Evolutionary conservation across 148 eudicot species (phyloP).

Genomic region (Salicornia ramosissima): DNA sequence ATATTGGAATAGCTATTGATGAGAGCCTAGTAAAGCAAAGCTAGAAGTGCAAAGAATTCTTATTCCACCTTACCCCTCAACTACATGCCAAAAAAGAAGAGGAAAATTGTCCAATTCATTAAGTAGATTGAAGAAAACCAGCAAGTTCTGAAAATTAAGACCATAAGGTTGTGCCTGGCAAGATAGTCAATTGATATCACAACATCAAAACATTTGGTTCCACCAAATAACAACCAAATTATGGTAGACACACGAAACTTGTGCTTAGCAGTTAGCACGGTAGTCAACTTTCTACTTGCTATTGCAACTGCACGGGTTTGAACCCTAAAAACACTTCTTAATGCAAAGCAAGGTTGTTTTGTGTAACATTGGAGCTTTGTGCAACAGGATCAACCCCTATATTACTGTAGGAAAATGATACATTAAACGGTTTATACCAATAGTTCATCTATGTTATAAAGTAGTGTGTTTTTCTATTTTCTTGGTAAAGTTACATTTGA

Average conservation of each 20-base stretch:
- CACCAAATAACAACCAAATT: neutral
- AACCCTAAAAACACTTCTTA: no score
- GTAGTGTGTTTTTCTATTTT: no score
- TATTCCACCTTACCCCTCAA: neutral
- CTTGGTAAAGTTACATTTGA: neutral
- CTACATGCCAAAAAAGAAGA: neutral
- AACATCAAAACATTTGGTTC: neutral
- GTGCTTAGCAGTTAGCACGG: no score
- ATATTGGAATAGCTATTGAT: neutral
- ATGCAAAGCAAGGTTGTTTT: no score
- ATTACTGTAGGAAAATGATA: neutral
- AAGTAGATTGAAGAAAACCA: neutral
- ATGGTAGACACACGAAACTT: no score
- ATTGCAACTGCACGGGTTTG: no score
- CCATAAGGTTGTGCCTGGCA: neutral
- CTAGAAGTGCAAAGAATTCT: neutral
- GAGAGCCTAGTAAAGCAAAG: neutral
- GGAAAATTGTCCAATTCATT: neutral
- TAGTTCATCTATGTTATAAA: no score
- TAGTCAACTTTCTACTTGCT: no score
- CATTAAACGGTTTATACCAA: no score
- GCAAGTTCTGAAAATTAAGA: neutral
- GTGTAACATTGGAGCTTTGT: no score
- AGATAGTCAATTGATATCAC: neutral
- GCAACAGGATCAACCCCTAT: neutral